Evolutionary conservation across 208 protist species (phyloP).

Genomic region (Leishmania turanica): DNA sequence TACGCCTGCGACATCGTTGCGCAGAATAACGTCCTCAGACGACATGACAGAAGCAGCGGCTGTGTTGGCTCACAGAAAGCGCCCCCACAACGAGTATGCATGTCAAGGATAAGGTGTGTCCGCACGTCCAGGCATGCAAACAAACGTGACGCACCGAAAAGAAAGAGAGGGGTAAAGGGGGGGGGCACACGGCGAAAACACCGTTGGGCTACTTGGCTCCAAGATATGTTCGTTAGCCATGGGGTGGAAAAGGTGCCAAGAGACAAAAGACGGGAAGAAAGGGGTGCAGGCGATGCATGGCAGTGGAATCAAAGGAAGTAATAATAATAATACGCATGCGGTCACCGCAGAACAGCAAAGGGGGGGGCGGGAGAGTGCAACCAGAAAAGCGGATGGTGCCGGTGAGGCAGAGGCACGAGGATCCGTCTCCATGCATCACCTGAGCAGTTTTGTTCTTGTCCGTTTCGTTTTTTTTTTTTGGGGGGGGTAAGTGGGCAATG

Average conservation of each 20-base stretch:
- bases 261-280: background rate
- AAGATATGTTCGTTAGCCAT: background rate
- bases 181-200: background rate
- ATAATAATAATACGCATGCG: background rate
- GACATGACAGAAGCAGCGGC: conserved; percentile 8
- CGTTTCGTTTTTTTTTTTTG: background rate
- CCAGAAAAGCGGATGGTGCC: background rate
- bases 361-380: background rate
- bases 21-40: conserved; percentile 32
- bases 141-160: conserved; percentile 11
- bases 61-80: background rate
- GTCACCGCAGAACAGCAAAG: background rate
- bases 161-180: background rate
- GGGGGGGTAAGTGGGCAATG: background rate
- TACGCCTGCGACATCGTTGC: conserved; percentile 31
- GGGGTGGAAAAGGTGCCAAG: background rate
- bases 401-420: background rate
- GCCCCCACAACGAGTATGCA: background rate
- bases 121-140: background rate
- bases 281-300: background rate
- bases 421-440: background rate
- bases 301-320: background rate
- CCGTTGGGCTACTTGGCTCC: background rate
- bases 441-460: background rate
- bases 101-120: background rate